Percentiles rank a stretch among this genome's conserved stretches.
Conservation (phyloP, 108 stramenopile genomes). For the Nitzschia putrida region DNA sequence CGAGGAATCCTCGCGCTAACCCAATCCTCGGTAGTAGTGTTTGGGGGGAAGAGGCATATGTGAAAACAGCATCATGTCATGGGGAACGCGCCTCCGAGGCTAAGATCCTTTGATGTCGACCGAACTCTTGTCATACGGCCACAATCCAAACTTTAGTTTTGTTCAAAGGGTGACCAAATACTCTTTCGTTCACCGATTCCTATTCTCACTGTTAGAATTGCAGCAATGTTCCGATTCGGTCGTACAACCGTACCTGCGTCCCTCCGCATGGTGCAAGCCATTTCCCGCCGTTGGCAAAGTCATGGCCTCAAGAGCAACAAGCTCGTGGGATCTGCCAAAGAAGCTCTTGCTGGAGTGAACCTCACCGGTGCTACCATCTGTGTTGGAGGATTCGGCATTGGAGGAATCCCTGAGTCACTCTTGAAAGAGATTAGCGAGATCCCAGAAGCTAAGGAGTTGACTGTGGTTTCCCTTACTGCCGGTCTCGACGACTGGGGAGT, state of each 20-base stretch:
- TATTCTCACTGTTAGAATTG: no score
- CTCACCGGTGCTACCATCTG: constrained; percentile 31
- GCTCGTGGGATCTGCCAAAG: constrained; percentile 40
- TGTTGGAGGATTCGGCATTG: constrained; percentile 75
- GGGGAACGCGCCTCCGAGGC: no score
- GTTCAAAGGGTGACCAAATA: no score
- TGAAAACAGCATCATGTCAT: no score
- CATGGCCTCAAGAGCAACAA: constrained; percentile 11
- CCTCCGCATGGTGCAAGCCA: neutral
- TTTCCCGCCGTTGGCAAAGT: neutral
- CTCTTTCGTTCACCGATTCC: no score
- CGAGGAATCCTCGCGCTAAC: no score
- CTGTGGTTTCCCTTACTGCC: constrained; percentile 81
- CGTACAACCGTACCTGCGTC: neutral
- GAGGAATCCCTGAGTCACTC: constrained; percentile 77
- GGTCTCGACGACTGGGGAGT: constrained; percentile 83
- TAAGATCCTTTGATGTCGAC: no score
- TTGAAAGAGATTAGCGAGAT: constrained; percentile 46
- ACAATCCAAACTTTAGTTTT: no score
- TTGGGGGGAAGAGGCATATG: no score
- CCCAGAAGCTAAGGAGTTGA: constrained; percentile 50
- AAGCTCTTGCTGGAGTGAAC: constrained; percentile 37
- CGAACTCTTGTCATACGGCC: no score
- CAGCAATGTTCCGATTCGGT: neutral
- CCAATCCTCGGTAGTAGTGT: no score